Evolutionary conservation across 2,329 filamentous ascomycete genomes (phyloP).

Genomic region (Fusarium domesticum): DNA sequence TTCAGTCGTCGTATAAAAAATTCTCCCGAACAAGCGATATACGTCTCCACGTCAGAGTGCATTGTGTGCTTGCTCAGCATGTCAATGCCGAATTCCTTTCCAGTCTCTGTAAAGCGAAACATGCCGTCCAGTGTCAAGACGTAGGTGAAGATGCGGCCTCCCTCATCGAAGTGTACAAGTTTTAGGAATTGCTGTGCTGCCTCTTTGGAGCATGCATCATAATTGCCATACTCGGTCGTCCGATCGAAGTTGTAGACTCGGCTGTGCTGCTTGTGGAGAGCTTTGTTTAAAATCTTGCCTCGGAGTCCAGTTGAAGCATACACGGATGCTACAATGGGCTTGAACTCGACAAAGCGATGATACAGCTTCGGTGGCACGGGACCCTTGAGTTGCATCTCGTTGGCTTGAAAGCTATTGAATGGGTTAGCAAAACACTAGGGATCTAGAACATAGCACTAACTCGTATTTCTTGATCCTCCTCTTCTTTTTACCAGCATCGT

Average conservation of each 20-base stretch:
- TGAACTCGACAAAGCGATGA: constrained; percentile 91
- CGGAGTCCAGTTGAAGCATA: constrained; percentile 75
- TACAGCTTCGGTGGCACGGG: constrained; percentile 79
- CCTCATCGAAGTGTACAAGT: constrained; percentile 81
- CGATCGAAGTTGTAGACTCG: constrained; percentile 87
- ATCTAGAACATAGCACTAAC: constrained; percentile 38
- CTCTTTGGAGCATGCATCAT: constrained; percentile 63
- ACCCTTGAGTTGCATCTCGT: constrained; percentile 82
- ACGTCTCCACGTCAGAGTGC: constrained; percentile 89
- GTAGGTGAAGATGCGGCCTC: constrained; percentile 86
- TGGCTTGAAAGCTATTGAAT: constrained; percentile 74
- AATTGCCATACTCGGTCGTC: constrained; percentile 68
- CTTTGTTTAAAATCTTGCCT: constrained; percentile 77
- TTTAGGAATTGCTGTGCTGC: constrained; percentile 79
- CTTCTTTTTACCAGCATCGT: constrained; percentile 37
- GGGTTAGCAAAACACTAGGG: constrained; percentile 13
- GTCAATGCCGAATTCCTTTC: constrained; percentile 93
- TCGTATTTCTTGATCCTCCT: constrained; percentile 70
- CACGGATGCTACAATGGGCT: constrained; percentile 84
- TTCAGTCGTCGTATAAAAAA: constrained; percentile 78
- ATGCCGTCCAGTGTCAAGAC: constrained; percentile 83
- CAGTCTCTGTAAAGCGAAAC: constrained; percentile 90
- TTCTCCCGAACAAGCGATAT: constrained; percentile 89
- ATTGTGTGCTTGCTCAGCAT: constrained; percentile 93
- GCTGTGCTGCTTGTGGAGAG: constrained; percentile 84